These are phyloP conservation scores for Acanthamoeba castellanii DNA, from an alignment of 208 protist species.

Conservation along the genomic window DNA sequence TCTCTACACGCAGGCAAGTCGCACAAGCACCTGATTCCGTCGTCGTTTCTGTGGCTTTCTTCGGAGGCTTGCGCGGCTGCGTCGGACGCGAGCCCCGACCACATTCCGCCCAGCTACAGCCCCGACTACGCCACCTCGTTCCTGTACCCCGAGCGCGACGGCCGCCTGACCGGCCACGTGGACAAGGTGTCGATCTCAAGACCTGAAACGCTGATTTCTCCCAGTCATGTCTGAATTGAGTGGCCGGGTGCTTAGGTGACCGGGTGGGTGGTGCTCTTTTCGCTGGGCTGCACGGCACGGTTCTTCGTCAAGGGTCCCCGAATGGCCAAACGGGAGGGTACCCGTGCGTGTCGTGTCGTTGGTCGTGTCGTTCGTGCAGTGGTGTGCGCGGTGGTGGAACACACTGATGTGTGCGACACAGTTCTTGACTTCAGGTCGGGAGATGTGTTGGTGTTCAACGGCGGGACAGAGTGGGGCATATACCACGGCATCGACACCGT, in stretches of 20 bases:
- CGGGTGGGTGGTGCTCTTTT: constrained; percentile 52
- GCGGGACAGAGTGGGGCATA: constrained; percentile 27
- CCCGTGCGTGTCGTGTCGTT: too few species aligned
- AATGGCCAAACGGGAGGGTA: not conserved
- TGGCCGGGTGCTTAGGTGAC: not conserved
- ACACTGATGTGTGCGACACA: not conserved
- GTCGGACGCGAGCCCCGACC: not conserved
- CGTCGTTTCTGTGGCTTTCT: not conserved
- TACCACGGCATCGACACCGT: constrained; percentile 46
- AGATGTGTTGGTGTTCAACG: constrained; percentile 50
- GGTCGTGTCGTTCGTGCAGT: too few species aligned
- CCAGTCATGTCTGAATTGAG: not conserved
- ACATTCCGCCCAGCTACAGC: not conserved
- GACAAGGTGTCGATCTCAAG: not conserved
- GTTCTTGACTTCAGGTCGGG: constrained; percentile 28
- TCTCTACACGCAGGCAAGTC: not conserved
- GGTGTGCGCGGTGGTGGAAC: too few species aligned
- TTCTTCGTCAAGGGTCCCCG: not conserved
- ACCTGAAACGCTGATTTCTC: not conserved
- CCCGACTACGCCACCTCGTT: constrained; percentile 35
- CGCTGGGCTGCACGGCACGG: constrained; percentile 1
- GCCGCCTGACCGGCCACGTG: not conserved
- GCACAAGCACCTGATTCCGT: constrained; percentile 37
- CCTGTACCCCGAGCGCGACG: not conserved
- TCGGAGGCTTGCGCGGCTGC: not conserved